phyloP scores from a whole-genome alignment of 148 eudicot genomes.

The Amaranthus cruentus region DNA sequence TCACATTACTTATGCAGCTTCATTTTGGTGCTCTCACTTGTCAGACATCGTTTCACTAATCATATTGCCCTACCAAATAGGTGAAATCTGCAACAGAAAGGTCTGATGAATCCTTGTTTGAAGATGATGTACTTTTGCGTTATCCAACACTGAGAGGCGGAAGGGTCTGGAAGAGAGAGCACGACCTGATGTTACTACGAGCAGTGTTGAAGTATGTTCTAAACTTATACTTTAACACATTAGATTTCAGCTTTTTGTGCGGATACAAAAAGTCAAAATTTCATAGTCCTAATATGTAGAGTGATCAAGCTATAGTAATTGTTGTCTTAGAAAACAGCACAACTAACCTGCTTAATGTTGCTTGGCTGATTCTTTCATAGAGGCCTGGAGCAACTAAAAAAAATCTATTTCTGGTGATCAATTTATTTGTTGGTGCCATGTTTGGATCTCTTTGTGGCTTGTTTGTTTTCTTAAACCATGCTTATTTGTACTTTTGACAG shows the following conservation, averaged over 20 bases:
- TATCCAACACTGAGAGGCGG: constrained; percentile 73
- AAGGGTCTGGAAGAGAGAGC: constrained; percentile 76
- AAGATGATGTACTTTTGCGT: constrained; percentile 52
- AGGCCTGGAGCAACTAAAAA: too few species aligned
- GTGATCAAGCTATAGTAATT: neutral
- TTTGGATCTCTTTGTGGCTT: too few species aligned
- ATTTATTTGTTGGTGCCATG: too few species aligned
- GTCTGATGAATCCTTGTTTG: constrained; percentile 51
- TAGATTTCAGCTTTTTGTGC: neutral
- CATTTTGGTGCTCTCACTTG: neutral
- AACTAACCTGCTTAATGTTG: neutral
- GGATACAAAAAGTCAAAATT: neutral
- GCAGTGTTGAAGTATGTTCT: constrained; percentile 76
- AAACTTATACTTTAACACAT: neutral
- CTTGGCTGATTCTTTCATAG: neutral
- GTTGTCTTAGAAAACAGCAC: neutral
- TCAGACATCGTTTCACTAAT: constrained; percentile 6
- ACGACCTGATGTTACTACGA: constrained; percentile 61
- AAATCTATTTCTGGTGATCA: too few species aligned
- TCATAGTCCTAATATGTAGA: neutral
- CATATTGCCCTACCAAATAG: constrained; percentile 27
- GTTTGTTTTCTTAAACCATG: too few species aligned
- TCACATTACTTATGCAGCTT: constrained; percentile 2
- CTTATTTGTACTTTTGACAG: too few species aligned
- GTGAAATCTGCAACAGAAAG: constrained; percentile 42